A percentile compares a stretch with the other conserved stretches of the same genome.
Conservation (phyloP, 805 yeast genomes). For the Wickerhamiella dianesei region DNA sequence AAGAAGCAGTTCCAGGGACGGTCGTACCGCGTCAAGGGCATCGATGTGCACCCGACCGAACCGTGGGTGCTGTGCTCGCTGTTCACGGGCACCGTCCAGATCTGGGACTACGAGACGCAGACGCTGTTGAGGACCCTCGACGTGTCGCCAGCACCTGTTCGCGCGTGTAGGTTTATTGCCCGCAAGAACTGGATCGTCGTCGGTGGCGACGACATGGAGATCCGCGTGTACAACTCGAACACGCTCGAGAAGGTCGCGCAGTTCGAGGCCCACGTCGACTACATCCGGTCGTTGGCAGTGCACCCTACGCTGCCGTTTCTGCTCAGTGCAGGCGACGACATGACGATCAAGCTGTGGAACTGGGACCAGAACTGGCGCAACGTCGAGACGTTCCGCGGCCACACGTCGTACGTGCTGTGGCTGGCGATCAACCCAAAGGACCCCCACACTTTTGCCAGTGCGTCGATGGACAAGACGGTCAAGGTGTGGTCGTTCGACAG, state of each 20-base stretch:
- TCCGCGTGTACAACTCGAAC: constrained; percentile 86
- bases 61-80: constrained; percentile 93
- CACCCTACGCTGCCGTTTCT: constrained; percentile 89
- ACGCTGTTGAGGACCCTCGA: constrained; percentile 77
- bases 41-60: constrained; percentile 95
- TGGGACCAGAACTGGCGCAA: constrained; percentile 91
- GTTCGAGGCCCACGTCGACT: constrained; percentile 97
- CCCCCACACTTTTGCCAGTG: constrained; percentile 93
- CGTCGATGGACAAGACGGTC: constrained; percentile 90
- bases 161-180: constrained; percentile 90
- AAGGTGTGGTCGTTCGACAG: constrained; percentile 94
- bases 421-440: constrained; percentile 95
- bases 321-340: constrained; percentile 82
- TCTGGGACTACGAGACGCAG: constrained; percentile 85
- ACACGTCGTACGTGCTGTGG: constrained; percentile 88
- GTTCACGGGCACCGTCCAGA: constrained; percentile 80
- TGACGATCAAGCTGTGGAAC: constrained; percentile 87
- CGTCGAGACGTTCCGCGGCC: constrained; percentile 89
- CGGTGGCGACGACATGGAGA: constrained; percentile 90
- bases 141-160: constrained; percentile 90
- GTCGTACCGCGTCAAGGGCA: constrained; percentile 93
- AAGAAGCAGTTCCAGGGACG: constrained; percentile 79
- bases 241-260: constrained; percentile 90
- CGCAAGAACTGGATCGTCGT: constrained; percentile 95
- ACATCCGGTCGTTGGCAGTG: constrained; percentile 82